Evolutionary conservation across 2,329 filamentous ascomycete genomes (phyloP).

Genomic region (Nakataea oryzae): DNA sequence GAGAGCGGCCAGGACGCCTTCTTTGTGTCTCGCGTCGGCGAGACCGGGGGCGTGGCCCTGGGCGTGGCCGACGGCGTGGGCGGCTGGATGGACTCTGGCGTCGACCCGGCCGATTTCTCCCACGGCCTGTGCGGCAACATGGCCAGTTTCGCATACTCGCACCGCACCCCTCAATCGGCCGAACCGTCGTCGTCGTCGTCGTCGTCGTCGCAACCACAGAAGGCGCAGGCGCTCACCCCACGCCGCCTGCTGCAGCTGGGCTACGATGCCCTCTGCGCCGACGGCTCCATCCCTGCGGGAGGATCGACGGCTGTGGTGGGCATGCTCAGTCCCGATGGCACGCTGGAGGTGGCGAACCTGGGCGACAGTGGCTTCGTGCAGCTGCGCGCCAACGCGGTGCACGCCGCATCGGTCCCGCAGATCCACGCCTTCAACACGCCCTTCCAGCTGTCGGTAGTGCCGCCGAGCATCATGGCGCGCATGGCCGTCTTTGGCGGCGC

Average conservation of each 20-base stretch:
- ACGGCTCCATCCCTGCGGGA: constrained; percentile 65
- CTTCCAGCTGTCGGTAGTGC: constrained; percentile 85
- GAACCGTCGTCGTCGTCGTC: constrained; percentile 15
- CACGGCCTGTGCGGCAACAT: constrained; percentile 91
- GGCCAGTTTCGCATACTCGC: constrained; percentile 61
- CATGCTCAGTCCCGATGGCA: constrained; percentile 61
- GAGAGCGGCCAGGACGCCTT: constrained; percentile 92
- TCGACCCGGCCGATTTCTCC: constrained; percentile 92
- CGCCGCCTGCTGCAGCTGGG: constrained; percentile 68
- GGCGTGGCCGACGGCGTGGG: constrained; percentile 92
- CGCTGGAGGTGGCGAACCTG: constrained; percentile 80
- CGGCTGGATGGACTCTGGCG: constrained; percentile 84
- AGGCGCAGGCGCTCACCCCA: constrained; percentile 38
- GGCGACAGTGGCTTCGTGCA: constrained; percentile 93
- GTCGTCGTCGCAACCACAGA: neutral
- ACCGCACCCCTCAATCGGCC: constrained; percentile 21
- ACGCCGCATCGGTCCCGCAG: constrained; percentile 73
- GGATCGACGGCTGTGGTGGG: constrained; percentile 91
- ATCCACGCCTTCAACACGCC: constrained; percentile 98
- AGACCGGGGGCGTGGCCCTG: constrained; percentile 63
- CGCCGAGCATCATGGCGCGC: constrained; percentile 66
- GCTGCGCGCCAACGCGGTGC: constrained; percentile 74
- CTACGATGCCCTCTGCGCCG: constrained; percentile 71
- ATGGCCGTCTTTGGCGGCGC: constrained; percentile 75
- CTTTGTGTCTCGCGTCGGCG: constrained; percentile 76